phyloP scores from a whole-genome alignment of 805 yeast species.

The Priceomyces haplophilus region DNA sequence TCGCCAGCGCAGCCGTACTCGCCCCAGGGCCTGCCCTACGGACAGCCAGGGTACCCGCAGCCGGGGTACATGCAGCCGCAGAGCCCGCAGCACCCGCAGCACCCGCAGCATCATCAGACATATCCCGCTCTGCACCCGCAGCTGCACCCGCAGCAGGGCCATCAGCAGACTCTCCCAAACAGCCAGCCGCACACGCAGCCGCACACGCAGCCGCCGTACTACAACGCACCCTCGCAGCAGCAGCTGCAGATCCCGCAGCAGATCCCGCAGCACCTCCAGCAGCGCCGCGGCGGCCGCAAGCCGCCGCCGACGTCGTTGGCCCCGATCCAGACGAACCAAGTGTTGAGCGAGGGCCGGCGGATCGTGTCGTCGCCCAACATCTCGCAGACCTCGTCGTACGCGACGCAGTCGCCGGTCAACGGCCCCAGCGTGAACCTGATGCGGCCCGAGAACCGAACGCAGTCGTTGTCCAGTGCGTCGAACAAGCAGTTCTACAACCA shows the following conservation, averaged over 20 bases:
- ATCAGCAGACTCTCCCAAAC: constrained; percentile 13
- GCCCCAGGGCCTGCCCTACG: not conserved
- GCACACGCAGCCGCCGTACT: constrained; percentile 1
- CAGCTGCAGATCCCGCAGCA: no score
- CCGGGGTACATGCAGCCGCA: not conserved
- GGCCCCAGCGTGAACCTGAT: constrained; percentile 7
- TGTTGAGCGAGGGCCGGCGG: constrained; percentile 17
- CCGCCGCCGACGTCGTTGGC: constrained; percentile 16
- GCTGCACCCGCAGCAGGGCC: constrained; percentile 3
- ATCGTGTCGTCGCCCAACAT: constrained; percentile 30
- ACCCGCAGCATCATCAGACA: not conserved
- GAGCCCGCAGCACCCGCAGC: not conserved
- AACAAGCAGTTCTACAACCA: constrained; percentile 7
- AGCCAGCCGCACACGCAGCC: constrained; percentile 19
- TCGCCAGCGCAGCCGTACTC: not conserved
- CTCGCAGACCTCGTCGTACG: constrained; percentile 11
- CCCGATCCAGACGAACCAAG: constrained; percentile 16
- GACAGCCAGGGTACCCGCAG: not conserved
- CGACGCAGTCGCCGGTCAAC: constrained; percentile 8
- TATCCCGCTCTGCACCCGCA: no score
- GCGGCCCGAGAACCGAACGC: constrained; percentile 20
- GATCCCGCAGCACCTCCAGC: no score
- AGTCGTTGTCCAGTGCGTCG: constrained; percentile 27
- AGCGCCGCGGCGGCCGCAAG: constrained; percentile 13
- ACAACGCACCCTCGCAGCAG: no score